Conservation (phyloP, 139 green algal genomes). For the Chlorella ohadii region DNA sequence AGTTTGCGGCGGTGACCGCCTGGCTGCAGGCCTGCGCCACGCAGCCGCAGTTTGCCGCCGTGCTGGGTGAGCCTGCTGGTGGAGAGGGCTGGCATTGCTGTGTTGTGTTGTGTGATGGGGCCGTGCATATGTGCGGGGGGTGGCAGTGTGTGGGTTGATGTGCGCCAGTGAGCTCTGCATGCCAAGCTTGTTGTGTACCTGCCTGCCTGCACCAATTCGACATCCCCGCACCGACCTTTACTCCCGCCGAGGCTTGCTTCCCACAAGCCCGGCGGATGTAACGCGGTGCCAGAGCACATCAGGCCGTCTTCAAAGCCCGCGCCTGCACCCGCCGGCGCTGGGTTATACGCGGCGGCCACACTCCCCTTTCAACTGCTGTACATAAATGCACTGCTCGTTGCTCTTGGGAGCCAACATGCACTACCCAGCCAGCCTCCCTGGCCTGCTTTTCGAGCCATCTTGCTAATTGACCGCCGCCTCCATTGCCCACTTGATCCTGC, state of each 20-base stretch:
- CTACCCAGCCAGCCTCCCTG: too few relatives aligned
- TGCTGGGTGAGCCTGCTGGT: constrained; percentile 58
- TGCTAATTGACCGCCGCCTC: not conserved
- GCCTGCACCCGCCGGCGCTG: not conserved
- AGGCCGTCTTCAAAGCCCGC: constrained; percentile 19
- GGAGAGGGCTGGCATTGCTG: not conserved
- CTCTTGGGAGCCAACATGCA: too few relatives aligned
- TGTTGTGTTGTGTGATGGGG: not conserved
- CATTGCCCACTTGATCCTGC: not conserved
- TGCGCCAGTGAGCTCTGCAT: too few relatives aligned
- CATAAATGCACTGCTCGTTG: too few relatives aligned
- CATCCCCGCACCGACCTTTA: not conserved
- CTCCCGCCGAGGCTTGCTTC: constrained; percentile 6
- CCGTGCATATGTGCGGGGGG: too few relatives aligned
- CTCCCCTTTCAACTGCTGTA: not conserved
- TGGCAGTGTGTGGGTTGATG: too few relatives aligned
- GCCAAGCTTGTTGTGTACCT: too few relatives aligned
- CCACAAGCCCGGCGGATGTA: not conserved
- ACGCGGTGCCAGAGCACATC: constrained; percentile 24
- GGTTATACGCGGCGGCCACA: constrained; percentile 51
- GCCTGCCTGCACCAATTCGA: not conserved
- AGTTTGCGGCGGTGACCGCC: constrained; percentile 4
- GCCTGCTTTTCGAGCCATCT: not conserved
- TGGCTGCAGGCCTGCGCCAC: constrained; percentile 51
- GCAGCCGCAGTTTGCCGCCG: constrained; percentile 47